Base-by-base conservation (phyloP, 345 rosid species). In the Salix viminalis region DNA sequence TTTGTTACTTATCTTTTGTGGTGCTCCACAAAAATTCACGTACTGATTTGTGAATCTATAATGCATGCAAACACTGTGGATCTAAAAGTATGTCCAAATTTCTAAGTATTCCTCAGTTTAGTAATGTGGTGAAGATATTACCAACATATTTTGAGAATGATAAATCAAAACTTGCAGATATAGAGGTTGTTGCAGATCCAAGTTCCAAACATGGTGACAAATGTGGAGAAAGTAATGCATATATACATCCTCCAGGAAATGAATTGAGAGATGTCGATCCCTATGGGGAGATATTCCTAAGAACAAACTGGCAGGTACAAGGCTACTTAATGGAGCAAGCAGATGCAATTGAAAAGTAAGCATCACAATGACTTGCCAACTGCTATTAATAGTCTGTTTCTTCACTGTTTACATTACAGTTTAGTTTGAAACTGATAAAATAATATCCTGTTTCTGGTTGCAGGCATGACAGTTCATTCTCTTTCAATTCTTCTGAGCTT, bases 271-370 rank as follows among this genome's bases (percentile, higher is more conserved):
- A 85, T 72, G 67, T 72, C 41, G 87, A 84, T 72, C 71, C 79
- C 28, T 82, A 74, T 79, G 84, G 80, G 14, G 89, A 91, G 65
- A 80, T 82, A 73, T 96, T 91, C 83, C 83, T 93, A 60, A 87
- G 93, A 37, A 85, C 98, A 74, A 91, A 86, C 71, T 87, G 86
- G 89, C 99, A 92, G 84, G 88, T 93, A 75, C 98, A 93, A 78
- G 97, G 97, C 39, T 93, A 86, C 89, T 85, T 93, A 83, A 85
- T 85, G 88, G 92, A 91, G 81, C 96, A 93, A 84, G 93, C 96
- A 65, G 93, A 93, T 80, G 90, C 90, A 71, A 88, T 92, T 79
- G 97, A 96, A 89, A 92, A 84, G 99, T 92, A 86, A 79, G 81
- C 65, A 41, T 75, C 48, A 9, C 44, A 24, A 26, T 64, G 56